Percentiles rank a stretch among this genome's conserved stretches.
phyloP scores from a whole-genome alignment of 1,284 basidiomycete genomes.

The Rhodofomes roseus region DNA sequence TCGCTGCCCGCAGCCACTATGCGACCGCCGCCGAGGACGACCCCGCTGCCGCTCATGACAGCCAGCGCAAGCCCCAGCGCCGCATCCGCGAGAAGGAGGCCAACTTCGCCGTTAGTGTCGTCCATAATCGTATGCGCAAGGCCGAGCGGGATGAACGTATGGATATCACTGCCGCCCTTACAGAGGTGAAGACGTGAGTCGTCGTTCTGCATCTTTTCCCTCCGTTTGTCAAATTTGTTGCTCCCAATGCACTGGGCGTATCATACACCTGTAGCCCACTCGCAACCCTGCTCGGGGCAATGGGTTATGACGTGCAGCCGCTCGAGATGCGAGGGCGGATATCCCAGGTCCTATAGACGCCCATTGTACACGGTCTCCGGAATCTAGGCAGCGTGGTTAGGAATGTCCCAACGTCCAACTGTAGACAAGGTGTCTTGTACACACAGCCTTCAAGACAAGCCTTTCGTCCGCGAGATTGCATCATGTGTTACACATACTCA shows the following conservation, averaged over 20 bases:
- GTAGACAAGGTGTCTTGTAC: no score
- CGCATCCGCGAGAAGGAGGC: constrained; percentile 1
- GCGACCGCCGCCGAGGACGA: background rate
- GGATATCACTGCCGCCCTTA: constrained; percentile 35
- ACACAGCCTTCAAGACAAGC: background rate
- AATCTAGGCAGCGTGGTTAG: no score
- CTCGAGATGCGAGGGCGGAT: background rate
- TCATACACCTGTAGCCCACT: no score
- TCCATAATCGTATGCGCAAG: constrained; percentile 27
- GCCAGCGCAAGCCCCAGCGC: background rate
- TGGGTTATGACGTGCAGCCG: background rate
- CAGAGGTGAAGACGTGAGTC: constrained; percentile 34
- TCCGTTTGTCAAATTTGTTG: background rate
- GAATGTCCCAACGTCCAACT: no score
- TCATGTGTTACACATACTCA: background rate
- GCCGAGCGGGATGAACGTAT: constrained; percentile 42
- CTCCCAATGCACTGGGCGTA: background rate
- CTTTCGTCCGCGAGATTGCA: background rate
- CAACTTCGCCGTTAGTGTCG: constrained; percentile 5
- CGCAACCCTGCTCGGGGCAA: no score
- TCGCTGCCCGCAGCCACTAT: background rate
- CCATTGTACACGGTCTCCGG: background rate
- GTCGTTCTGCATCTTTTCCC: background rate
- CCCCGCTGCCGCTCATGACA: background rate
- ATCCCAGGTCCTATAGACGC: background rate